Evolutionary conservation across 2,329 filamentous ascomycete genomes (phyloP).

Genomic region (Sclerotiophoma versabilis): DNA sequence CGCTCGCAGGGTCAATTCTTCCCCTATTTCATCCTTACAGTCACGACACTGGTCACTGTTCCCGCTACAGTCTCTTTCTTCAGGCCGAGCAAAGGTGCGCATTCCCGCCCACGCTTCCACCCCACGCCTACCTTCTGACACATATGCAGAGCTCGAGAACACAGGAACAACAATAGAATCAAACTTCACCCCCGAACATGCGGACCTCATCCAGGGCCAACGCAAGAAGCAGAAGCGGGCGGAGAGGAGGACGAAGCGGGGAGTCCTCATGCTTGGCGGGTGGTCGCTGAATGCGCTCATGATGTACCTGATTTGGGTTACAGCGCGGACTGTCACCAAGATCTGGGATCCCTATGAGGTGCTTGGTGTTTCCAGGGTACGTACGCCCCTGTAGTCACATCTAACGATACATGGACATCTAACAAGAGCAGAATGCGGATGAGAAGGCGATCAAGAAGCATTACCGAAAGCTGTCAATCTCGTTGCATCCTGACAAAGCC

Average conservation of each 20-base stretch:
- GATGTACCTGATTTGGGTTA: constrained; percentile 87
- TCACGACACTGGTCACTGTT: constrained; percentile 85
- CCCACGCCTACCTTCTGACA: constrained; percentile 21
- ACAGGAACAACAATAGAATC: constrained; percentile 84
- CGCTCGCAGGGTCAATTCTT: constrained; percentile 84
- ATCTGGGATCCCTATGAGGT: constrained; percentile 98
- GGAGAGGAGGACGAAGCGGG: constrained; percentile 86
- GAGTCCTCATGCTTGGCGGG: constrained; percentile 75
- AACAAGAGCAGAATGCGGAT: constrained; percentile 68
- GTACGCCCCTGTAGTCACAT: constrained; percentile 28
- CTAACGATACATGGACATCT: constrained; percentile 20
- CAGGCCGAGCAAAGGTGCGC: constrained; percentile 72
- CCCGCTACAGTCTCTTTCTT: constrained; percentile 90
- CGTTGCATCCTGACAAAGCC: constrained; percentile 92
- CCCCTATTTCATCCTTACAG: constrained; percentile 96
- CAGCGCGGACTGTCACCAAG: constrained; percentile 73
- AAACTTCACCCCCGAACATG: constrained; percentile 81
- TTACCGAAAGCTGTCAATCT: constrained; percentile 85
- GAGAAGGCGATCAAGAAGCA: constrained; percentile 93
- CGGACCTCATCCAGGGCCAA: constrained; percentile 80
- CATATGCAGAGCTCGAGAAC: constrained; percentile 69
- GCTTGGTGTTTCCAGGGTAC: constrained; percentile 80
- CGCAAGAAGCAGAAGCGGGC: constrained; percentile 87
- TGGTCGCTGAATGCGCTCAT: constrained; percentile 89
- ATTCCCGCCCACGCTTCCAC: constrained; percentile 11